A percentile compares a stretch with the other conserved stretches of the same genome.
These are phyloP conservation scores for Magnusiomyces magnusii DNA, from an alignment of 1,139 yeast species.

Conservation along the genomic window DNA sequence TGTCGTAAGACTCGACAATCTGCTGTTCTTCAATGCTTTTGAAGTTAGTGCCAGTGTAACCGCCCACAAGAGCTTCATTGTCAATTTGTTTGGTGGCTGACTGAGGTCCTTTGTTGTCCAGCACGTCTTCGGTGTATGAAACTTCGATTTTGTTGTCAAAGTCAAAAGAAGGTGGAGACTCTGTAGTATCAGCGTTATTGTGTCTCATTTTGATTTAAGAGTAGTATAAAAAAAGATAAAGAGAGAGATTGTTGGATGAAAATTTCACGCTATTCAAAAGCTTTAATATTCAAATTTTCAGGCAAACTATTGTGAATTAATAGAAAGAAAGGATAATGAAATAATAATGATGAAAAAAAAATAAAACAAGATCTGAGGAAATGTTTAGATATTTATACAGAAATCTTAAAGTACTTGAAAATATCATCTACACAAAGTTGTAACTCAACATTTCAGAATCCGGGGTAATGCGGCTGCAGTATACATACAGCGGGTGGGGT, in stretches of 20 bases:
- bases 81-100: background rate
- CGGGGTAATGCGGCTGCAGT: background rate
- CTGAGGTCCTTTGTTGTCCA: background rate
- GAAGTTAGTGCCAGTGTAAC: background rate
- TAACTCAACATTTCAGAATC: no score
- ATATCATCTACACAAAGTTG: no score
- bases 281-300: background rate
- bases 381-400: background rate
- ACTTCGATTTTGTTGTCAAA: background rate
- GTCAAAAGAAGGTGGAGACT: background rate
- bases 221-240: background rate
- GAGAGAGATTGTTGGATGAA: background rate
- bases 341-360: slow-evolving; percentile 1
- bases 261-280: slow-evolving; percentile 5
- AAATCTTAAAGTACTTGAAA: background rate
- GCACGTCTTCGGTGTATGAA: background rate
- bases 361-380: background rate
- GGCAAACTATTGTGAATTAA: background rate
- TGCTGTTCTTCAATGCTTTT: background rate
- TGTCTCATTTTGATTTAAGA: background rate
- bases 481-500: background rate
- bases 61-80: background rate
- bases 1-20: slow-evolving; percentile 8
- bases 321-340: background rate
- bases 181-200: no score